A percentile compares a stretch with the other conserved stretches of the same genome.
Conservation (phyloP, 208 protist species). For the Crithidia fasciculata region DNA sequence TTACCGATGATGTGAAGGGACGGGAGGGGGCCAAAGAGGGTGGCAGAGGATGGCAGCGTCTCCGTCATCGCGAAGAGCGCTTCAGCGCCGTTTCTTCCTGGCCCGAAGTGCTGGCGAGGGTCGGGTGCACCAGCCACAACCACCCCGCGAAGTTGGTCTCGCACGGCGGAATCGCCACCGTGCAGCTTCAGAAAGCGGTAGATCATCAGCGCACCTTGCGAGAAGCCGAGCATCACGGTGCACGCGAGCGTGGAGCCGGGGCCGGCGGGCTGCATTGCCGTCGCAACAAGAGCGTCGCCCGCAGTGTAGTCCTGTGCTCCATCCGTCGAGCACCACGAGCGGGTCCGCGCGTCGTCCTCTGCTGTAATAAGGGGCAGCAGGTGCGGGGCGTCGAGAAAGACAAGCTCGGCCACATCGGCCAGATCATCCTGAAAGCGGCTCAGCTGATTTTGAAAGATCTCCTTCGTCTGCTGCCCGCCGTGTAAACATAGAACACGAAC, state of each 20-base stretch:
- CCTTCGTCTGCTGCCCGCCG: constrained; percentile 75
- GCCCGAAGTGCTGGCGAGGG: constrained; percentile 49
- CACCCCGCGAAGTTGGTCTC: constrained; percentile 35
- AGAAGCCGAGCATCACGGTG: constrained; percentile 82
- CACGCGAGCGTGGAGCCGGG: constrained; percentile 42
- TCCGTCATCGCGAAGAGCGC: background rate
- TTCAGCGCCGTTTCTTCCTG: background rate
- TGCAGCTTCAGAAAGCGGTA: constrained; percentile 71
- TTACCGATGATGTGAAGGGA: constrained; percentile 84
- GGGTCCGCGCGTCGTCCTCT: constrained; percentile 58
- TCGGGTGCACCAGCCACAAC: constrained; percentile 77
- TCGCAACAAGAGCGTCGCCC: constrained; percentile 53
- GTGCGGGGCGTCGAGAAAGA: constrained; percentile 74
- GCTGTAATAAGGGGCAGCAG: constrained; percentile 41
- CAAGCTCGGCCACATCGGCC: constrained; percentile 44
- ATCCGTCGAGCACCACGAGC: constrained; percentile 59
- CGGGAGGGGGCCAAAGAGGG: constrained; percentile 53
- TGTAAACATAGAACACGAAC: constrained; percentile 80
- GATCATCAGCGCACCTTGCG: constrained; percentile 76
- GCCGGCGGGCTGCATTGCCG: constrained; percentile 32
- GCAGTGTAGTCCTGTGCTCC: constrained; percentile 41
- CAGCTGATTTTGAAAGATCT: constrained; percentile 87
- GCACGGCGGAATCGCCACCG: constrained; percentile 9
- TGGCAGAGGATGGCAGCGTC: background rate
- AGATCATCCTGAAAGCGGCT: constrained; percentile 54